Evolutionary conservation across 177 flowering plant species (phyloP).

Genomic region (Vitis hybrid): DNA sequence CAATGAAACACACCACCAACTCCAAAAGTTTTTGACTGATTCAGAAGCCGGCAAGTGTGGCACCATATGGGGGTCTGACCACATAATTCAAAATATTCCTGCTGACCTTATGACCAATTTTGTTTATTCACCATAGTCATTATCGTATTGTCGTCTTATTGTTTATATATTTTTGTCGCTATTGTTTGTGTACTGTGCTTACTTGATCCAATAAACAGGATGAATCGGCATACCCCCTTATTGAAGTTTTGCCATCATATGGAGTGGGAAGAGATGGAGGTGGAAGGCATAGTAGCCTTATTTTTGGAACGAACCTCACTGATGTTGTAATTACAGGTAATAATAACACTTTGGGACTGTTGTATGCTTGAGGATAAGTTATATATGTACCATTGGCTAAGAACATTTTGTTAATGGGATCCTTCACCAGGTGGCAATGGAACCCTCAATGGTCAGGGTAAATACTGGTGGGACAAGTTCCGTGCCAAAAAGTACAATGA

Average conservation of each 20-base stretch:
- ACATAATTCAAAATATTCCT: too few relatives aligned
- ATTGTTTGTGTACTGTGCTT: background rate
- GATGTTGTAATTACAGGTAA: conserved; percentile 59
- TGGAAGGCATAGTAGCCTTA: conserved; percentile 45
- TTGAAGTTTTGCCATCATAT: conserved; percentile 51
- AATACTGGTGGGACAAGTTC: conserved; percentile 57
- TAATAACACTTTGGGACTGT: background rate
- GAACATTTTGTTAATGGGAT: too few relatives aligned
- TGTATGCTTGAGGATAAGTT: too few relatives aligned
- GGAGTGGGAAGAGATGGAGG: conserved; percentile 57
- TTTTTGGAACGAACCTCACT: conserved; percentile 58
- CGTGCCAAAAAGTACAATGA: conserved; percentile 13
- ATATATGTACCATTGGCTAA: too few relatives aligned
- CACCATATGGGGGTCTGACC: too few relatives aligned
- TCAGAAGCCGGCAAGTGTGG: too few relatives aligned
- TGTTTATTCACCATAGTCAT: too few relatives aligned
- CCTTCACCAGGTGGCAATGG: conserved; percentile 42
- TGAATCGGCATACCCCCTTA: conserved; percentile 32
- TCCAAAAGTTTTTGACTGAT: too few relatives aligned
- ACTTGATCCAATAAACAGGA: conserved; percentile 24
- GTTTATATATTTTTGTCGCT: too few relatives aligned
- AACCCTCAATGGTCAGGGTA: conserved; percentile 60
- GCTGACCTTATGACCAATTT: too few relatives aligned
- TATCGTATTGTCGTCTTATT: too few relatives aligned
- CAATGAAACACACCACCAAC: too few relatives aligned